Percentiles rank a stretch among this genome's conserved stretches.
Conservation (phyloP, 345 rosid genomes). For the Erucastrum elatum region DNA sequence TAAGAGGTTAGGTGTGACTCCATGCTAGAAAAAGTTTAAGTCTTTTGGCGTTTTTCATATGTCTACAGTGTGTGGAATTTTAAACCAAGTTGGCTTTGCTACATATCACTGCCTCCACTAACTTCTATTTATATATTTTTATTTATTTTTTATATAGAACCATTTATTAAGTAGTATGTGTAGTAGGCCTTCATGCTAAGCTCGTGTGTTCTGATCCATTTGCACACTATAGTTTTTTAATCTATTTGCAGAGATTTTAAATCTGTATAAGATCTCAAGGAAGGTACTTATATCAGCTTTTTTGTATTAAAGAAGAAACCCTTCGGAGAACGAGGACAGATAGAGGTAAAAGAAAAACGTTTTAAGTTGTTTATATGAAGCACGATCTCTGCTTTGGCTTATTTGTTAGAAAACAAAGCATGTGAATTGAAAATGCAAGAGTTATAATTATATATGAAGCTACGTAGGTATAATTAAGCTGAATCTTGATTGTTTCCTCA, state of each 20-base stretch:
- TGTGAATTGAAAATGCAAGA: conserved; percentile 21
- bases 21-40: conserved; percentile 16
- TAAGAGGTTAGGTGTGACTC: conserved; percentile 22
- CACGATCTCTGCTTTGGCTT: conserved; percentile 21
- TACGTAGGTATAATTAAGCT: too few relatives aligned
- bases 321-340: conserved; percentile 14
- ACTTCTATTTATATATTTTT: neutral
- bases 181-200: conserved; percentile 35
- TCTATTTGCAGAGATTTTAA: conserved; percentile 23
- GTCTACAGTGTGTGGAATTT: conserved; percentile 31
- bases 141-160: neutral
- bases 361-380: neutral
- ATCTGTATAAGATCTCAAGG: conserved; percentile 23
- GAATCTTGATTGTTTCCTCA: conserved; percentile 30
- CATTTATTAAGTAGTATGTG: neutral
- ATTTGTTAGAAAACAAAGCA: neutral
- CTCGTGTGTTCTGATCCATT: conserved; percentile 39
- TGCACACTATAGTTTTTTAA: conserved; percentile 13
- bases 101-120: conserved; percentile 37
- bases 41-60: conserved; percentile 29
- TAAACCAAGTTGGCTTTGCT: conserved; percentile 33
- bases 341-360: conserved; percentile 12
- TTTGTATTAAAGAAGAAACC: conserved; percentile 4
- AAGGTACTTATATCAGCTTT: conserved; percentile 11
- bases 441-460: neutral